Conservation (phyloP, 2,329 filamentous ascomycete genomes). For the Ambrosiella xylebori region DNA sequence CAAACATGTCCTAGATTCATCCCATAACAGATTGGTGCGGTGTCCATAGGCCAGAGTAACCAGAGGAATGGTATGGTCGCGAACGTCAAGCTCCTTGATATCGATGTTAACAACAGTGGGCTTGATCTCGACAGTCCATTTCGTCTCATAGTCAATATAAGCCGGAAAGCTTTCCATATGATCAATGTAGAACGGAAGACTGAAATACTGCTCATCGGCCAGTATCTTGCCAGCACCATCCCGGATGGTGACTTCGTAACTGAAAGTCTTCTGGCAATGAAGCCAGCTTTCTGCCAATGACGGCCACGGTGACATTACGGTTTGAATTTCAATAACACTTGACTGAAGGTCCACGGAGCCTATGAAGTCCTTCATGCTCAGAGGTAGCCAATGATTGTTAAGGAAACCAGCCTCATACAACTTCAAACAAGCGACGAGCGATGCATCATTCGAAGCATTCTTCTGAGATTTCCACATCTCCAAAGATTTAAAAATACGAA, state of each 20-base stretch:
- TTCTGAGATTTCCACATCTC: conserved; percentile 52
- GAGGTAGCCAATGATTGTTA: conserved; percentile 61
- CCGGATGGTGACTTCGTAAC: conserved; percentile 20
- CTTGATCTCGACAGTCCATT: conserved; percentile 23
- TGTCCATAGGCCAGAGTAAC: conserved; percentile 7
- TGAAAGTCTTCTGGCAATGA: conserved; percentile 13
- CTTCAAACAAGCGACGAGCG: conserved; percentile 59
- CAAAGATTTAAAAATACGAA: conserved; percentile 28
- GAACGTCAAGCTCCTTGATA: conserved; percentile 15
- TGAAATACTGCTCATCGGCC: conserved; percentile 25
- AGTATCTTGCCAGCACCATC: conserved; percentile 18
- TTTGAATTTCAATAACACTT: conserved; percentile 21
- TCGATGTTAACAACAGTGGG: not conserved
- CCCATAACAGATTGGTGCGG: not conserved
- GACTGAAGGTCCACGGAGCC: conserved; percentile 22
- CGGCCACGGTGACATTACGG: conserved; percentile 30
- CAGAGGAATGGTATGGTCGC: conserved; percentile 16
- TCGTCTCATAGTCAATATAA: conserved; percentile 22
- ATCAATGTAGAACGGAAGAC: conserved; percentile 27
- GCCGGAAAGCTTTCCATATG: conserved; percentile 22
- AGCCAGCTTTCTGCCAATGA: conserved; percentile 28
- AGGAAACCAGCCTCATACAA: conserved; percentile 56
- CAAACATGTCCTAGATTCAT: not conserved
- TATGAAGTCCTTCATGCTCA: conserved; percentile 25
- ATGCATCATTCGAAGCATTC: conserved; percentile 62